Conservation (phyloP, 2,329 filamentous ascomycete genomes). For the Neofusicoccum parvum region DNA sequence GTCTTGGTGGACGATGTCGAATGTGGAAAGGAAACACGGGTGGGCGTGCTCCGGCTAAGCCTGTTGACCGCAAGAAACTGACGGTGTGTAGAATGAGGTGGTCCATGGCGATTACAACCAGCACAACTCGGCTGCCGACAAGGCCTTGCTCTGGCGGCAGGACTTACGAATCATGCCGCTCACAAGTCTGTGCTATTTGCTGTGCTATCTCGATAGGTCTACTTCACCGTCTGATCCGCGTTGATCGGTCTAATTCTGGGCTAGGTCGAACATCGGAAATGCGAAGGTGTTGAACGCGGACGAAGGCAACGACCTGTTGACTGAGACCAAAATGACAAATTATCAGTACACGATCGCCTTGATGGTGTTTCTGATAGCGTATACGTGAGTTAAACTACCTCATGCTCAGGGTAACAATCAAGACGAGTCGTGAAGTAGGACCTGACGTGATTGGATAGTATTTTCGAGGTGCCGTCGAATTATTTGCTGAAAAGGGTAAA, state of each 20-base stretch:
- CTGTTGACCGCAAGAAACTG: neutral
- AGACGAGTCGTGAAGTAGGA: neutral
- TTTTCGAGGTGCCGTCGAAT: slow-evolving; percentile 58
- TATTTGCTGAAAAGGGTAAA: slow-evolving; percentile 62
- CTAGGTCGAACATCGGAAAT: slow-evolving; percentile 40
- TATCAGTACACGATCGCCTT: slow-evolving; percentile 51
- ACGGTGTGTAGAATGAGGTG: neutral
- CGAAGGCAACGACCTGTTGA: slow-evolving; percentile 63
- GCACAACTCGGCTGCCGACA: slow-evolving; percentile 14
- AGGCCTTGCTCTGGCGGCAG: slow-evolving; percentile 39
- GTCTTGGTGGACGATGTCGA: slow-evolving; percentile 7
- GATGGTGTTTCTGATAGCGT: slow-evolving; percentile 35
- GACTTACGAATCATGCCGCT: slow-evolving; percentile 66
- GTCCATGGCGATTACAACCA: slow-evolving; percentile 20
- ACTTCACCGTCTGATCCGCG: neutral
- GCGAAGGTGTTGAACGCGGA: slow-evolving; percentile 65
- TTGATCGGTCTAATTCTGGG: neutral
- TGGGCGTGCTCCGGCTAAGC: neutral
- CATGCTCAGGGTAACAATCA: neutral
- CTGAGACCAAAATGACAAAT: slow-evolving; percentile 62
- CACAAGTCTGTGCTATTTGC: slow-evolving; percentile 65
- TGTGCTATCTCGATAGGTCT: slow-evolving; percentile 65
- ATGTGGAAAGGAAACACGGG: neutral
- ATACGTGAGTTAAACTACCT: slow-evolving; percentile 23
- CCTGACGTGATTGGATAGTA: slow-evolving; percentile 12